These are phyloP conservation scores for Colletotrichum caudatum DNA, from an alignment of 2,329 filamentous ascomycete genomes.

Conservation along the genomic window DNA sequence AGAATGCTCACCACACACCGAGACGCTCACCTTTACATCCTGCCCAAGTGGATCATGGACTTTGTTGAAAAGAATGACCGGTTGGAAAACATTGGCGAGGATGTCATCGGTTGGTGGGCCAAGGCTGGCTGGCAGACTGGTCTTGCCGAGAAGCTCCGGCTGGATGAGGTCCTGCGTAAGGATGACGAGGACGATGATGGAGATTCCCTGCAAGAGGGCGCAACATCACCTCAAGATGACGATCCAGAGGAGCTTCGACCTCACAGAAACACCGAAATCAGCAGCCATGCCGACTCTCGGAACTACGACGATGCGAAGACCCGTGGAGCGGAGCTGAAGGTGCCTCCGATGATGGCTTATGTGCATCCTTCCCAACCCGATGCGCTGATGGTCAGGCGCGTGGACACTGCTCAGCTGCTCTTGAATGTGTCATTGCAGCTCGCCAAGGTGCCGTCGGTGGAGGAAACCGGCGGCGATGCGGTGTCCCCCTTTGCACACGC, in stretches of 20 bases:
- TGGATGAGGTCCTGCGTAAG: conserved; percentile 73
- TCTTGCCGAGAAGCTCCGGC: conserved; percentile 80
- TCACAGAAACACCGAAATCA: conserved; percentile 9
- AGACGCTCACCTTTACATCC: conserved; percentile 94
- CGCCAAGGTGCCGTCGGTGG: conserved; percentile 82
- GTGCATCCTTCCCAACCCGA: conserved; percentile 71
- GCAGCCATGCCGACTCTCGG: conserved; percentile 20
- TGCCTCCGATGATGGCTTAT: conserved; percentile 85
- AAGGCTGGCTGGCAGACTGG: conserved; percentile 93
- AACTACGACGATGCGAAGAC: conserved; percentile 45
- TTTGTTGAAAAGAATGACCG: conserved; percentile 83
- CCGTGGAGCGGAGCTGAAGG: conserved; percentile 46
- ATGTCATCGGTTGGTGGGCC: conserved; percentile 94
- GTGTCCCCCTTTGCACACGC: conserved; percentile 82
- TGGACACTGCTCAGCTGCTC: conserved; percentile 87
- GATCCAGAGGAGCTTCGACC: conserved; percentile 43
- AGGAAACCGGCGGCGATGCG: conserved; percentile 68
- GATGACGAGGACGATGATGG: conserved; percentile 56
- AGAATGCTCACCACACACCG: conserved; percentile 86
- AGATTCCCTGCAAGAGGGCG: conserved; percentile 48
- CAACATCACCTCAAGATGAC: conserved; percentile 45
- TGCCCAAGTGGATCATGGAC: conserved; percentile 91
- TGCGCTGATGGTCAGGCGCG: conserved; percentile 81
- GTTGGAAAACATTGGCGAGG: conserved; percentile 90
- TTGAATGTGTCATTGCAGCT: conserved; percentile 86